Percentiles rank a stretch among this genome's conserved stretches.
These are phyloP conservation scores for Trichoderma sp. DNA, from an alignment of 2,329 filamentous ascomycete species.

Conservation along the genomic window DNA sequence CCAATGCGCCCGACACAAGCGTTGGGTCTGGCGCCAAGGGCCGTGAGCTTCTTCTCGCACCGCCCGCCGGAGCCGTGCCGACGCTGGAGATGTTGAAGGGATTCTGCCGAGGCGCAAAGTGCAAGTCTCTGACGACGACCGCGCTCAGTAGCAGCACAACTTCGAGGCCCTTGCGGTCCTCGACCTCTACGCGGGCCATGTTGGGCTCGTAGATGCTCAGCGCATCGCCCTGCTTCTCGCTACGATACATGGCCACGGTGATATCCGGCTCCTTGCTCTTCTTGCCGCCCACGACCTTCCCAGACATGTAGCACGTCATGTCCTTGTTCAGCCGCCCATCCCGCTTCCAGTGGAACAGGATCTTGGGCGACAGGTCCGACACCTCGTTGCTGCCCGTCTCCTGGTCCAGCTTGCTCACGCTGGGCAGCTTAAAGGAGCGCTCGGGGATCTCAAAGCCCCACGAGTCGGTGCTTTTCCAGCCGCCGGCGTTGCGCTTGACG, in stretches of 20 bases:
- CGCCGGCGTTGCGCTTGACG: conserved; percentile 71
- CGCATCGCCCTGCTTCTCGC: conserved; percentile 63
- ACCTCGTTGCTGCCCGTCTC: conserved; percentile 53
- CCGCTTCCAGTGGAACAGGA: conserved; percentile 86
- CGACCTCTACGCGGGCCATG: conserved; percentile 83
- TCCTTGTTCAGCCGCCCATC: conserved; percentile 86
- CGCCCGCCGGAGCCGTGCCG: conserved; percentile 41
- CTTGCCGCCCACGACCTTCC: conserved; percentile 73
- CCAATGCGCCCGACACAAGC: conserved; percentile 47
- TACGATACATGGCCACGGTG: conserved; percentile 84
- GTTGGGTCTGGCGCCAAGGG: conserved; percentile 38
- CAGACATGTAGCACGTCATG: conserved; percentile 84
- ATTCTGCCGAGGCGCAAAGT: conserved; percentile 67
- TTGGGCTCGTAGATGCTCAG: conserved; percentile 94
- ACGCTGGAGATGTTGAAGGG: conserved; percentile 71
- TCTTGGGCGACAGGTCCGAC: conserved; percentile 66
- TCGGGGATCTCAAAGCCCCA: conserved; percentile 96
- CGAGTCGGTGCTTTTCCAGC: conserved; percentile 77
- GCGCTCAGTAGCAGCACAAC: conserved; percentile 71
- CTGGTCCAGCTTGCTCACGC: conserved; percentile 75
- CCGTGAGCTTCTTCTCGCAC: conserved; percentile 46
- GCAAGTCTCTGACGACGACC: conserved; percentile 68
- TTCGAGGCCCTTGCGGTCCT: conserved; percentile 92
- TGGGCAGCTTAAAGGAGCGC: conserved; percentile 80
- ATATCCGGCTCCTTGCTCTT: conserved; percentile 94